phyloP scores from a whole-genome alignment of 2,329 filamentous ascomycete species.

The Keithomyces neogunnii region DNA sequence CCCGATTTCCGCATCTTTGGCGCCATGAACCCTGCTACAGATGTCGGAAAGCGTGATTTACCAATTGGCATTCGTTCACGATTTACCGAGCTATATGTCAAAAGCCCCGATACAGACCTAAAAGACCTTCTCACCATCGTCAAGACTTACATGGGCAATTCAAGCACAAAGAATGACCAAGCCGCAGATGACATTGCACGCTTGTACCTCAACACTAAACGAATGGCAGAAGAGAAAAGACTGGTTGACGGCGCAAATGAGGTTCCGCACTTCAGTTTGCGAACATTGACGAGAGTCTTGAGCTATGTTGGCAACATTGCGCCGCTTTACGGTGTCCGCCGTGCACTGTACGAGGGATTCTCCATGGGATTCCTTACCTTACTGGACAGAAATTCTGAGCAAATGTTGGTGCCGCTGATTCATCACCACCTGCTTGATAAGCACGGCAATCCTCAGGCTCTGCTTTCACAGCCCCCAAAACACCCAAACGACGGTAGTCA shows the following conservation, averaged over 20 bases:
- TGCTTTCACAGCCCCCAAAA: slow-evolving; percentile 71
- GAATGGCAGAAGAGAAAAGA: slow-evolving; percentile 68
- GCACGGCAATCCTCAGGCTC: slow-evolving; percentile 56
- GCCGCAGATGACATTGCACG: slow-evolving; percentile 73
- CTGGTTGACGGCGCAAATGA: slow-evolving; percentile 89
- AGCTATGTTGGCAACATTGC: slow-evolving; percentile 82
- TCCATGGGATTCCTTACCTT: slow-evolving; percentile 96
- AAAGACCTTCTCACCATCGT: slow-evolving; percentile 86
- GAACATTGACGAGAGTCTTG: slow-evolving; percentile 83
- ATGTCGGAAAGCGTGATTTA: slow-evolving; percentile 91
- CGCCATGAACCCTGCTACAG: slow-evolving; percentile 98
- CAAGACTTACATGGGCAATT: slow-evolving; percentile 72
- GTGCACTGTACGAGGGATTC: slow-evolving; percentile 89
- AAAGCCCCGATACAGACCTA: slow-evolving; percentile 77
- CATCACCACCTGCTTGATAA: slow-evolving; percentile 69
- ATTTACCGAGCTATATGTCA: slow-evolving; percentile 93
- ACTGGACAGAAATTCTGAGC: slow-evolving; percentile 73
- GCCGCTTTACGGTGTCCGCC: slow-evolving; percentile 72
- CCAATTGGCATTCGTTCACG: slow-evolving; percentile 80
- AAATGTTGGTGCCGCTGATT: slow-evolving; percentile 69
- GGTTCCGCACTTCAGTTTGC: slow-evolving; percentile 91
- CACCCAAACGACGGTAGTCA: slow-evolving; percentile 66
- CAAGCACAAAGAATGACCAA: slow-evolving; percentile 62
- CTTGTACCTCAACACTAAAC: slow-evolving; percentile 83
- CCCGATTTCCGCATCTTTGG: slow-evolving; percentile 93